Conservation (phyloP, 176 grass and related monocot genomes). For the Aegilops umbellulata region DNA sequence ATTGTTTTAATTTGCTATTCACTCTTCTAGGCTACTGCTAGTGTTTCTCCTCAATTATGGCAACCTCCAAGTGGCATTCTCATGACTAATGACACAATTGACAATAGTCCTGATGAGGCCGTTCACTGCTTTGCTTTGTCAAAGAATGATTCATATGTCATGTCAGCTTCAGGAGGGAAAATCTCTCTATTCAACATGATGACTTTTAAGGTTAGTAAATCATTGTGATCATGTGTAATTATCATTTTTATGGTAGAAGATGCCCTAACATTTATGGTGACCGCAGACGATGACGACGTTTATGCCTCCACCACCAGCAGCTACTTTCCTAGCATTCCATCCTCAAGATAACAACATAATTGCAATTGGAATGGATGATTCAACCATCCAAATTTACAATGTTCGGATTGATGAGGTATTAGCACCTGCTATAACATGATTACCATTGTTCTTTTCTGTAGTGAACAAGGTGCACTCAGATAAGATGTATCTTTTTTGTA, state of each 20-base stretch:
- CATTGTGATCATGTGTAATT: neutral
- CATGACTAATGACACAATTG: conserved; percentile 98
- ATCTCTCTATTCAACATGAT: conserved; percentile 99
- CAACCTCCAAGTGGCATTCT: conserved; percentile 94
- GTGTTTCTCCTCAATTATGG: conserved; percentile 80
- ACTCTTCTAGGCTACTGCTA: conserved; percentile 72
- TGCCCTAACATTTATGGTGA: conserved; percentile 16
- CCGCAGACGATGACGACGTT: conserved; percentile 96
- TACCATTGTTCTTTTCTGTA: neutral
- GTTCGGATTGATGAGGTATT: conserved; percentile 96
- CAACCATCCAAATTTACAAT: conserved; percentile 98
- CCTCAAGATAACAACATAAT: conserved; percentile 99
- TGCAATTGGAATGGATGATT: conserved; percentile 99
- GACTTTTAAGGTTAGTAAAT: conserved; percentile 89
- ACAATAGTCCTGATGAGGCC: conserved; percentile 85
- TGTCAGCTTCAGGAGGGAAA: conserved; percentile 99
- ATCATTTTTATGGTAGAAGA: conserved; percentile 2
- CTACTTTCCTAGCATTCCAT: conserved; percentile 97
- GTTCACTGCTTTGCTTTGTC: conserved; percentile 97
- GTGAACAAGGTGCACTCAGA: conserved; percentile 1
- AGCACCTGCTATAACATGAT: neutral
- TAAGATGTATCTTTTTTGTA: conserved; percentile 19
- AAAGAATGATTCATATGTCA: conserved; percentile 99
- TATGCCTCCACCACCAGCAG: conserved; percentile 92
- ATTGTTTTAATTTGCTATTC: conserved; percentile 31